Conservation (phyloP, 176 grass and related monocot species). For the Puya raimondii region DNA sequence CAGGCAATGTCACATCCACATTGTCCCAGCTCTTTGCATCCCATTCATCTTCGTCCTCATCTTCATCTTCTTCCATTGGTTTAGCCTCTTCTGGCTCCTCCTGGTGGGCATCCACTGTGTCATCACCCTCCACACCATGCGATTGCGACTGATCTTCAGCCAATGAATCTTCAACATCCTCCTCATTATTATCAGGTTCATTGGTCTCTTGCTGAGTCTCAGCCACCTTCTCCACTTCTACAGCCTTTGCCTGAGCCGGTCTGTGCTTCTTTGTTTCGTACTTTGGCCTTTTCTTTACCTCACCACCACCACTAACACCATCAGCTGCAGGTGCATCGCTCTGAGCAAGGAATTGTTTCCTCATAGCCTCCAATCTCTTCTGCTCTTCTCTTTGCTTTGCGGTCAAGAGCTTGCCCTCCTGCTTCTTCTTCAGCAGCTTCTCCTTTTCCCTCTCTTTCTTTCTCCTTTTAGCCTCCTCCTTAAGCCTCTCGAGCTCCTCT, state of each 20-base stretch:
- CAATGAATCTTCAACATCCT: slow-evolving; percentile 42
- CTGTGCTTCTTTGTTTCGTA: slow-evolving; percentile 81
- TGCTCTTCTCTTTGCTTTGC: slow-evolving; percentile 89
- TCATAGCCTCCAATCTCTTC: slow-evolving; percentile 82
- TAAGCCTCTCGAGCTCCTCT: slow-evolving; percentile 68
- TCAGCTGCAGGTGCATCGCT: slow-evolving; percentile 47
- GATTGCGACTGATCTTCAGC: slow-evolving; percentile 60
- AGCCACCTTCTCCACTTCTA: slow-evolving; percentile 27
- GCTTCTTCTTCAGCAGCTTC: slow-evolving; percentile 77
- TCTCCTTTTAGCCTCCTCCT: slow-evolving; percentile 74
- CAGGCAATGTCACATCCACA: slow-evolving; percentile 74
- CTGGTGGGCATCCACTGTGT: slow-evolving; percentile 43
- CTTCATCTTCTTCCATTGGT: slow-evolving; percentile 49
- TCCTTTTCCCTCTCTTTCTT: slow-evolving; percentile 87
- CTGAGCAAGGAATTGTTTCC: slow-evolving; percentile 81
- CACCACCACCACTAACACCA: slow-evolving; percentile 25
- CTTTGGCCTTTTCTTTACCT: slow-evolving; percentile 75
- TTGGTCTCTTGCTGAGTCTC: slow-evolving; percentile 42
- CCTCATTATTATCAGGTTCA: slow-evolving; percentile 45
- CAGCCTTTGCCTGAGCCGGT: slow-evolving; percentile 35
- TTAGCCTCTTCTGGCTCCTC: slow-evolving; percentile 45
- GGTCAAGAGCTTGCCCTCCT: slow-evolving; percentile 79
- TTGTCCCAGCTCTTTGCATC: slow-evolving; percentile 98
- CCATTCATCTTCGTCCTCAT: slow-evolving; percentile 86
- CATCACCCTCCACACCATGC: slow-evolving; percentile 49